Evolutionary conservation across 192 early-diverging fungal species (phyloP).

Genomic region (Spizellomyces sp.): DNA sequence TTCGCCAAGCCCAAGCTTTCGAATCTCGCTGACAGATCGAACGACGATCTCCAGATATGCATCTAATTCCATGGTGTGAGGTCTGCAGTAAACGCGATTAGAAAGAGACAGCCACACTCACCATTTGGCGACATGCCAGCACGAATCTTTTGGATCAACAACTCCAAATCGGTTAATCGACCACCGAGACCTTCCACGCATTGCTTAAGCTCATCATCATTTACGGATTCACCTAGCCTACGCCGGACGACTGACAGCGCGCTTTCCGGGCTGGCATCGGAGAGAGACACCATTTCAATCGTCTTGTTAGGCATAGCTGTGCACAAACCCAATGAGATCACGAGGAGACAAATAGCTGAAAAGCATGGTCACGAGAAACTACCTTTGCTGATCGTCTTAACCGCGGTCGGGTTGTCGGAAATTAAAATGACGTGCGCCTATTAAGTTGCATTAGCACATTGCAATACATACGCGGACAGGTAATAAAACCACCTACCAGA

Average conservation of each 20-base stretch:
- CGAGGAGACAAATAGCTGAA: too few species aligned
- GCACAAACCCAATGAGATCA: too few species aligned
- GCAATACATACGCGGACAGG: not conserved
- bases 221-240: conserved; percentile 35
- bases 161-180: conserved; percentile 84
- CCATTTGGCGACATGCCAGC: conserved; percentile 63
- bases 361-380: conserved; percentile 10
- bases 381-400: conserved; percentile 74
- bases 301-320: conserved; percentile 70
- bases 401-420: conserved; percentile 62
- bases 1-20: conserved; percentile 83
- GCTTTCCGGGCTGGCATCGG: conserved; percentile 68
- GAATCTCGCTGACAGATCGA: conserved; percentile 80
- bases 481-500: conserved; percentile 29
- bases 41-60: conserved; percentile 84
- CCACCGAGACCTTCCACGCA: conserved; percentile 82
- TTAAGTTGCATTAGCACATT: not conserved
- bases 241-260: conserved; percentile 64
- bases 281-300: conserved; percentile 66
- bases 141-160: conserved; percentile 87
- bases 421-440: conserved; percentile 88
- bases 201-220: conserved; percentile 11
- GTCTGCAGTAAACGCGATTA: not conserved
- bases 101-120: conserved; percentile 30
- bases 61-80: conserved; percentile 36